phyloP scores from a whole-genome alignment of 2,329 filamentous ascomycete species.

The Geosmithia morbida region DNA sequence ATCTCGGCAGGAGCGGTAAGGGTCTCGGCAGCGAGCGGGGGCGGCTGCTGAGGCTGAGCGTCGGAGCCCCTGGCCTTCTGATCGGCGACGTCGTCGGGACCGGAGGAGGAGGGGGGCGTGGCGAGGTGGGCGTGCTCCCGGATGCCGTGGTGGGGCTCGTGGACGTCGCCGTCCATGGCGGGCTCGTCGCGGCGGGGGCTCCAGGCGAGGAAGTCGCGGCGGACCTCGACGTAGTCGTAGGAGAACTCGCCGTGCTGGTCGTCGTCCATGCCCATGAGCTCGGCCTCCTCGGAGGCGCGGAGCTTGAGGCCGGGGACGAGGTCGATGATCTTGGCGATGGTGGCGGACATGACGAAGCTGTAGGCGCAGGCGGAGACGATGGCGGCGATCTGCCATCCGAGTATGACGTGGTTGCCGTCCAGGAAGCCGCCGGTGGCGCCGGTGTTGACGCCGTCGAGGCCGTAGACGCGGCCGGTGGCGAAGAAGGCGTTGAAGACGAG shows the following conservation, averaged over 20 bases:
- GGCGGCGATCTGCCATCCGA: conserved; percentile 72
- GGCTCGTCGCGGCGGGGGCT: conserved; percentile 60
- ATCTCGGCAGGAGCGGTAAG: not conserved
- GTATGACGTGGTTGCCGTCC: conserved; percentile 57
- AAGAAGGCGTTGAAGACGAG: conserved; percentile 63
- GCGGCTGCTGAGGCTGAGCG: not conserved
- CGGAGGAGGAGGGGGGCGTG: conserved; percentile 8
- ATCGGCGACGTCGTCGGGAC: conserved; percentile 4
- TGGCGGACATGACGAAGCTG: conserved; percentile 57
- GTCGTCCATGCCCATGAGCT: conserved; percentile 79
- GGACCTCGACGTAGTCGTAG: conserved; percentile 82
- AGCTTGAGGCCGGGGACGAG: conserved; percentile 64
- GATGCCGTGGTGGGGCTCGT: conserved; percentile 58
- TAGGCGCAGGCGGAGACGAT: conserved; percentile 53
- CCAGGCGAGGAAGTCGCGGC: conserved; percentile 79
- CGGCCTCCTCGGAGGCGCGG: conserved; percentile 66
- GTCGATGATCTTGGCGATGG: conserved; percentile 64
- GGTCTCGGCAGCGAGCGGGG: not conserved
- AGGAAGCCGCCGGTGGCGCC: conserved; percentile 55
- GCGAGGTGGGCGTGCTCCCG: conserved; percentile 41
- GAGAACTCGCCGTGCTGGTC: conserved; percentile 84
- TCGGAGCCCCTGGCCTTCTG: not conserved
- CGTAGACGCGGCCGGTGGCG: conserved; percentile 54
- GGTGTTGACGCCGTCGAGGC: conserved; percentile 64
- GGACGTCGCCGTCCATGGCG: conserved; percentile 37